phyloP scores from a whole-genome alignment of 2,329 filamentous ascomycete species.

The Sclerotinia nivalis region DNA sequence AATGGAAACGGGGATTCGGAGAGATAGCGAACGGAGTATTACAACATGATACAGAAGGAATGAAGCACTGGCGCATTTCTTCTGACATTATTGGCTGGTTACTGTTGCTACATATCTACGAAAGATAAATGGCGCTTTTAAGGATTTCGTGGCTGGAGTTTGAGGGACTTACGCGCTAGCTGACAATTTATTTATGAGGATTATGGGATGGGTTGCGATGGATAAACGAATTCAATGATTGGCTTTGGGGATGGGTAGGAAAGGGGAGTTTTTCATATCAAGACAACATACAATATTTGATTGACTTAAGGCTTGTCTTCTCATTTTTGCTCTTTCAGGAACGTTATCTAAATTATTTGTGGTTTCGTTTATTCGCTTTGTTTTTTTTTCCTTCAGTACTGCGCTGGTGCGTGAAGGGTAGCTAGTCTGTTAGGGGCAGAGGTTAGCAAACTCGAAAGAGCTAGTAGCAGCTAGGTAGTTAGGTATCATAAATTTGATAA shows the following conservation, averaged over 20 bases:
- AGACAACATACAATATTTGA: conserved; percentile 6
- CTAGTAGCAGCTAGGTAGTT: no score
- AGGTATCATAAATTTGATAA: no score
- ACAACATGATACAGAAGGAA: conserved; percentile 2
- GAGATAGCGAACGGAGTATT: background rate
- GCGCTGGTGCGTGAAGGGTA: no score
- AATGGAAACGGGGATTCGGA: background rate
- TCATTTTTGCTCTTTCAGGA: background rate
- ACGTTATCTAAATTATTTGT: no score
- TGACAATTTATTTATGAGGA: background rate
- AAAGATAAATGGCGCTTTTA: background rate
- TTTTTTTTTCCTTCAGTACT: no score
- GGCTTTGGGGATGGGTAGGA: background rate
- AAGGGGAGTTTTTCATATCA: conserved; percentile 7
- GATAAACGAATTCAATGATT: background rate
- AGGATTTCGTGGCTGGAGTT: background rate
- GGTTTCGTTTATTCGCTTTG: no score
- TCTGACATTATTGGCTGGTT: background rate
- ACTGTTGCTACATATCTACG: background rate
- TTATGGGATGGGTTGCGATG: conserved; percentile 1
- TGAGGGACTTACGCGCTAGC: background rate
- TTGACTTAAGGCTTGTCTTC: background rate
- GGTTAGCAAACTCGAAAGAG: no score
- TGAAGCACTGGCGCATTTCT: conserved; percentile 9
- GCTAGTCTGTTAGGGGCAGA: no score